Evolutionary conservation across 257 asterid genomes (phyloP).

Genomic region (Craterostigma plantagineum): DNA sequence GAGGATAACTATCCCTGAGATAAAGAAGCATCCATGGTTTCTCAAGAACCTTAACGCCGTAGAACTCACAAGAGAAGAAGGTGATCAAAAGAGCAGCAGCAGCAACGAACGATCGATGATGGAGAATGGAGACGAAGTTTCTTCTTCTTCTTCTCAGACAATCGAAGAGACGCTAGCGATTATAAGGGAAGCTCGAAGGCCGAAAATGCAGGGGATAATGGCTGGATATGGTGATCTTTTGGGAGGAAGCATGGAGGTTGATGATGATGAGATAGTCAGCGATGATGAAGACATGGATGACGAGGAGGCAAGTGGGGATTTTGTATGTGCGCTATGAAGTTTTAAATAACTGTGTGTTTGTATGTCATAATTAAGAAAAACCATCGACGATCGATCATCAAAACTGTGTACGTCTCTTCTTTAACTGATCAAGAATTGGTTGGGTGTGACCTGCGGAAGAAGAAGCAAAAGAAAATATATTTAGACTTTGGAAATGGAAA

Average conservation of each 20-base stretch:
- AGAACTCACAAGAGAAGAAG: too few species aligned
- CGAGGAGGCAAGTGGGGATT: slow-evolving; percentile 58
- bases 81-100: too few species aligned
- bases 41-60: slow-evolving; percentile 23
- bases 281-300: slow-evolving; percentile 58
- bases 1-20: slow-evolving; percentile 72
- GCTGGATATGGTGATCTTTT: slow-evolving; percentile 35
- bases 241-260: slow-evolving; percentile 28
- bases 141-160: slow-evolving; percentile 47
- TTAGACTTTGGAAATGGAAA: too few species aligned
- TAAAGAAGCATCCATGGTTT: slow-evolving; percentile 72
- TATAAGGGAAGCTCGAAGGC: slow-evolving; percentile 47
- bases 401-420: too few species aligned
- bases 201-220: slow-evolving; percentile 18
- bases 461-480: too few species aligned
- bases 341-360: background rate
- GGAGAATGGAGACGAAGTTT: slow-evolving; percentile 13
- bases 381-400: too few species aligned
- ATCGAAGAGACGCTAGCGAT: slow-evolving; percentile 49
- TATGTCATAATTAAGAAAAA: too few species aligned
- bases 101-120: too few species aligned
- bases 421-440: too few species aligned
- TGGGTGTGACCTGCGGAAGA: too few species aligned
- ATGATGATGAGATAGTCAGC: slow-evolving; percentile 45
- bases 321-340: slow-evolving; percentile 42